phyloP scores from a whole-genome alignment of 768 basidiomycete species.

The Hericium erinaceus region DNA sequence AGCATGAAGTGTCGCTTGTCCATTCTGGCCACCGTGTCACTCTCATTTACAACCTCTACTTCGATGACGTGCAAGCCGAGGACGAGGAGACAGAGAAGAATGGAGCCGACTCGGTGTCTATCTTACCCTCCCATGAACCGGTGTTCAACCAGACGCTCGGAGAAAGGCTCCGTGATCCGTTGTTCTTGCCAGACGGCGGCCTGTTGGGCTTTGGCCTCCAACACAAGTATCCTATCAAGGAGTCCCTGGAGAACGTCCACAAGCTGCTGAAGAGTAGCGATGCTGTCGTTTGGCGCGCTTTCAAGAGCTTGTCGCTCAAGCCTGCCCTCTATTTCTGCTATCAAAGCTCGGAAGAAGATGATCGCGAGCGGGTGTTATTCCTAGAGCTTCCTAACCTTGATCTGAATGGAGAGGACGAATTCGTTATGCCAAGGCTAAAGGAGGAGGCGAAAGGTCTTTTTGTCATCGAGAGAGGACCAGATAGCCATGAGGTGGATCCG shows the following conservation, averaged over 20 bases:
- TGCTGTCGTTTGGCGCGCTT: neutral
- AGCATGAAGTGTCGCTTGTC: slow-evolving; percentile 36
- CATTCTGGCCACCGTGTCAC: slow-evolving; percentile 33
- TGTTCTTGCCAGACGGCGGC: slow-evolving; percentile 31
- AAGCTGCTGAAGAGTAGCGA: no score
- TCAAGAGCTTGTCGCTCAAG: neutral
- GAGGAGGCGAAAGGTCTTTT: no score
- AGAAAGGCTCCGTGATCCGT: slow-evolving; percentile 10
- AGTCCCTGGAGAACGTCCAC: no score
- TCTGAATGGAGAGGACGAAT: no score
- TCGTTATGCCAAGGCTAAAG: no score
- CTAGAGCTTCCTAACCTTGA: no score
- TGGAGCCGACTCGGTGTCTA: neutral
- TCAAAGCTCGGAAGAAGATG: no score
- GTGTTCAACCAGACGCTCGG: neutral
- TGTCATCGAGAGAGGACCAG: no score
- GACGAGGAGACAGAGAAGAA: neutral
- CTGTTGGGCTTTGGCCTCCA: slow-evolving; percentile 30
- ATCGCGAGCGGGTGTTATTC: no score
- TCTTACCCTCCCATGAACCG: neutral
- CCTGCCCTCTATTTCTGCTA: no score
- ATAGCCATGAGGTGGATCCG: no score
- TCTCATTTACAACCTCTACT: slow-evolving; percentile 34
- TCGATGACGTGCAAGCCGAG: neutral
- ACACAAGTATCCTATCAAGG: slow-evolving; percentile 26